These are phyloP conservation scores for Alternaria ethzedia DNA, from an alignment of 2,329 filamentous ascomycete species.

Conservation along the genomic window DNA sequence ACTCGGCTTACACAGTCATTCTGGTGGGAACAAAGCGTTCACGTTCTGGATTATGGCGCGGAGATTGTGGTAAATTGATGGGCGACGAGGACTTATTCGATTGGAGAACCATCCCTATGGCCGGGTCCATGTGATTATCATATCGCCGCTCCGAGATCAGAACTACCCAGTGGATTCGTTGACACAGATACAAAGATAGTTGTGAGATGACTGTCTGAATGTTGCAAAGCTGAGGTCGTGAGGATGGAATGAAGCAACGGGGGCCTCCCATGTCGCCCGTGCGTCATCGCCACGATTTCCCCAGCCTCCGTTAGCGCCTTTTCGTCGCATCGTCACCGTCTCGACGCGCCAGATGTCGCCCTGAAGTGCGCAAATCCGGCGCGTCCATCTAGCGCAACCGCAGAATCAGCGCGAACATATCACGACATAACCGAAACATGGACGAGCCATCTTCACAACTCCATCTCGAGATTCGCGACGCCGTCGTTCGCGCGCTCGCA, in stretches of 20 bases:
- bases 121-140: too few relatives aligned
- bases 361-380: slow-evolving; percentile 18
- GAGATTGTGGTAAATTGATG: not conserved
- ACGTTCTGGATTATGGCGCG: not conserved
- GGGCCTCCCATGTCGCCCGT: slow-evolving; percentile 12
- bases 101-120: not conserved
- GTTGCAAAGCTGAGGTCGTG: not conserved
- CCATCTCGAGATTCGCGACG: slow-evolving; percentile 51
- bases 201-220: not conserved
- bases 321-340: not conserved
- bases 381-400: slow-evolving; percentile 7
- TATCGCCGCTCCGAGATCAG: not conserved
- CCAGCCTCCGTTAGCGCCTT: slow-evolving; percentile 22
- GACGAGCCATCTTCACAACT: slow-evolving; percentile 50
- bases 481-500: slow-evolving; percentile 49
- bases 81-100: not conserved
- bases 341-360: slow-evolving; percentile 27
- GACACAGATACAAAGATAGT: not conserved
- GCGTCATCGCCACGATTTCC: slow-evolving; percentile 15
- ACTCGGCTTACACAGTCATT: not conserved
- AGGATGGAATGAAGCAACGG: not conserved
- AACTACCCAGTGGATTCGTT: not conserved
- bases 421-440: slow-evolving; percentile 22
- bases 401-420: not conserved
- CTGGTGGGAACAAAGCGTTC: not conserved